Evolutionary conservation across 1,284 basidiomycete genomes (phyloP), one percentile per base, ranked within the genome.

Genomic region (Crucibulum cyathiforme): DNA sequence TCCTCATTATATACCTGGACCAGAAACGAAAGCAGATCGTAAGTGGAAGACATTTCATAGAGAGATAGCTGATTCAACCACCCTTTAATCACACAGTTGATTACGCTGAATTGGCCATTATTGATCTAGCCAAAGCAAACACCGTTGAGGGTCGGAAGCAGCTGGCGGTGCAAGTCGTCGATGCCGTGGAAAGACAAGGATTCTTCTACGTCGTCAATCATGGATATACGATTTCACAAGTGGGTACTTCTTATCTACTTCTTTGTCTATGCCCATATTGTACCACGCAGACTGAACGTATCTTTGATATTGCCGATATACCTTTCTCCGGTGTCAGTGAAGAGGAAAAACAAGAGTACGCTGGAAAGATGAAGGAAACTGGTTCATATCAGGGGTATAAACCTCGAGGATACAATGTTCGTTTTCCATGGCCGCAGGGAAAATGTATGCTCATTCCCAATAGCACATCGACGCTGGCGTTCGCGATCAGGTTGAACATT

Each of bases 281-380:
- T 45, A 24, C 35, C 34, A 36, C 41, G 36, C 34, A 83, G 82
- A 82, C 75, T 34, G 74, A 79, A 7, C 79, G 85, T 35, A 80
- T 87, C 43, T 82, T 87, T 57, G 83, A 87, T 63, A 85, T 90
- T 54, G 86, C 85, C 35, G 80, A 90, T 59, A 64, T 88, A n/a
- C 80, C 87, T 0, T 85, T 90, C 64, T 67, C 80, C 1, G 72
- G 75, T 34, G 85, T 87, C 1, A 61, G 70, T 7, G 73, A 79
- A 0, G 83, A 85, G 46, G 89, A 90, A 68, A 90, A 90, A 70
- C 67, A 72, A 54, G 69, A 70, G 41, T 86, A 85, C 66, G 72
- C 70, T 13, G 78, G 74, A 1, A 77, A 80, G 58, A 79, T 81
- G 53, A 82, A 84, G 56, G 75, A 76, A 52, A 77, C 75, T 0